A percentile compares a stretch with the other conserved stretches of the same genome.
Conservation (phyloP, 2,329 filamentous ascomycete species). For the Hymenoscyphus linearis region DNA sequence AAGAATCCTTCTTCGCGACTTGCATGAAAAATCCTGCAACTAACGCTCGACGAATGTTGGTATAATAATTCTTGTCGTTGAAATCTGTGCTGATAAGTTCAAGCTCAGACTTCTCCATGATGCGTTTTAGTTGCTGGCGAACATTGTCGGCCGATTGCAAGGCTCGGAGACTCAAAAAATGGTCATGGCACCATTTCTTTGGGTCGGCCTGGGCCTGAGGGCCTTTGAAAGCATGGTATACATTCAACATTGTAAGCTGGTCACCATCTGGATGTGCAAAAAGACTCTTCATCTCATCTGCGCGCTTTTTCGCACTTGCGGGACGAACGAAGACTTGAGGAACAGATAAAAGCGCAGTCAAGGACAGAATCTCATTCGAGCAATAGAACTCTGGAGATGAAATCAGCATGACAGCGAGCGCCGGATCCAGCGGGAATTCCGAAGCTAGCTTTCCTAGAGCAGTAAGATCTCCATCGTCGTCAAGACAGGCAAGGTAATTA, state of each 20-base stretch:
- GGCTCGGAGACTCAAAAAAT: conserved; percentile 86
- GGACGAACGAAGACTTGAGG: conserved; percentile 92
- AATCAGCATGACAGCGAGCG: conserved; percentile 95
- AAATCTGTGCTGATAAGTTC: conserved; percentile 86
- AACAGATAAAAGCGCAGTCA: conserved; percentile 89
- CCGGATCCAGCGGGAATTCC: conserved; percentile 90
- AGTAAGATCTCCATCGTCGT: conserved; percentile 93
- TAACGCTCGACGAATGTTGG: conserved; percentile 88
- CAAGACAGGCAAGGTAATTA: conserved; percentile 93
- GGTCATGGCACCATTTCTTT: conserved; percentile 94
- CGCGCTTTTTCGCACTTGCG: conserved; percentile 76
- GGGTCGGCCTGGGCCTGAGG: conserved; percentile 63
- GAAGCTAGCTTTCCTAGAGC: conserved; percentile 80
- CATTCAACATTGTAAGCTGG: conserved; percentile 92
- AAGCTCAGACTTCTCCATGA: conserved; percentile 90
- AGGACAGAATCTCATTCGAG: conserved; percentile 95
- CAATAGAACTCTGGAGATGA: conserved; percentile 97
- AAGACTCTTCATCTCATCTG: conserved; percentile 94
- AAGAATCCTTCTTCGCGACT: conserved; percentile 86
- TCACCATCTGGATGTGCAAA: conserved; percentile 93
- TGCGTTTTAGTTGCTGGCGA: conserved; percentile 82
- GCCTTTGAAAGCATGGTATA: conserved; percentile 94
- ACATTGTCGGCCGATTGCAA: conserved; percentile 93
- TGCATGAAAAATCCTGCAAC: conserved; percentile 99
- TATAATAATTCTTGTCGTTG: conserved; percentile 95